These are phyloP conservation scores for Hansfordia pulvinata DNA, from an alignment of 2,329 filamentous ascomycete species.

Conservation along the genomic window DNA sequence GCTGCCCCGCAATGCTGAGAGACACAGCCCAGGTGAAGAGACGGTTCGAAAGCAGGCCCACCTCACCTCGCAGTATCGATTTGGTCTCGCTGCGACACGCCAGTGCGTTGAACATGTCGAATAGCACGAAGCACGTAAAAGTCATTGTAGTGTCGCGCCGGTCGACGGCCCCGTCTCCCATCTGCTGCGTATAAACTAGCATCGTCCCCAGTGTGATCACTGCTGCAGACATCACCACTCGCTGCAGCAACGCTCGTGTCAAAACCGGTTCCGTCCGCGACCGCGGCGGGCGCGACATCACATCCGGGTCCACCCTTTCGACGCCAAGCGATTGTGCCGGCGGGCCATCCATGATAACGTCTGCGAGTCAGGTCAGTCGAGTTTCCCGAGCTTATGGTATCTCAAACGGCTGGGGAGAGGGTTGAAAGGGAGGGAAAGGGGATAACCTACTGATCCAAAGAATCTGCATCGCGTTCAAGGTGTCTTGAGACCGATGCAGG, in stretches of 20 bases:
- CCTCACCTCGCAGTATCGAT: constrained; percentile 74
- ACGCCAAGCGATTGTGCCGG: constrained; percentile 95
- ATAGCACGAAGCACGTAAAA: constrained; percentile 96
- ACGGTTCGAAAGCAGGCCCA: constrained; percentile 70
- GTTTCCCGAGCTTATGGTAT: too few relatives aligned
- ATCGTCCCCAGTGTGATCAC: constrained; percentile 92
- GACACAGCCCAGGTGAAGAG: constrained; percentile 96
- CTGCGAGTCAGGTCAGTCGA: too few relatives aligned
- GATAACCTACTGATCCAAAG: constrained; percentile 85
- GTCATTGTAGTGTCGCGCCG: constrained; percentile 98
- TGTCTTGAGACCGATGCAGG: constrained; percentile 83
- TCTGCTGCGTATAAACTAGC: constrained; percentile 81
- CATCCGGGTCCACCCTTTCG: constrained; percentile 83
- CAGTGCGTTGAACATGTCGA: constrained; percentile 98
- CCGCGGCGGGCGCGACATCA: constrained; percentile 81
- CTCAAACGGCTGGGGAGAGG: too few relatives aligned
- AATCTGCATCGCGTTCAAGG: constrained; percentile 99
- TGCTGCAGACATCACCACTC: constrained; percentile 74
- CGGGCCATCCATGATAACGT: constrained; percentile 98
- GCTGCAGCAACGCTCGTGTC: constrained; percentile 67
- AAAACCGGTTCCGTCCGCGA: constrained; percentile 80
- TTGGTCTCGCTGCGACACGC: constrained; percentile 87
- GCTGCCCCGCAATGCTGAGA: constrained; percentile 71
- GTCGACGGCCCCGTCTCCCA: constrained; percentile 70
- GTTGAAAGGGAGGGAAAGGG: background rate